Conservation (phyloP, 2,329 filamentous ascomycete genomes). For the Aurifilum marmelostoma region DNA sequence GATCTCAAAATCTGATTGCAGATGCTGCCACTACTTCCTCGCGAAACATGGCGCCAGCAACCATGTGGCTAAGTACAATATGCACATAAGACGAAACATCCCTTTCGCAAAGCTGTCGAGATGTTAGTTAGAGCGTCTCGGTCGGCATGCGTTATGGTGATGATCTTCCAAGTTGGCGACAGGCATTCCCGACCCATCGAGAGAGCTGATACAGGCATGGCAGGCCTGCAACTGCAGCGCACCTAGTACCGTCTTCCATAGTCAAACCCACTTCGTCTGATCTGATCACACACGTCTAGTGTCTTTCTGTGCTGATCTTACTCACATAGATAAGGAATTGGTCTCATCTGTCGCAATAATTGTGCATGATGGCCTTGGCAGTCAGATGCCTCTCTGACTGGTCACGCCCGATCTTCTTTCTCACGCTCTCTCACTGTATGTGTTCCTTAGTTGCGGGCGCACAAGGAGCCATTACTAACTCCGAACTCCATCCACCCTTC, state of each 20-base stretch:
- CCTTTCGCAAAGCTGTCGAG: not conserved
- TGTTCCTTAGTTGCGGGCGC: not conserved
- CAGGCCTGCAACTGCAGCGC: no score
- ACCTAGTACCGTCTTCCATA: not conserved
- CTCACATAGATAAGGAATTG: not conserved
- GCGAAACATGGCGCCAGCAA: not conserved
- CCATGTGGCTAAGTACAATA: not conserved
- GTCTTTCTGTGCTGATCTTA: not conserved
- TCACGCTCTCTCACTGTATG: not conserved
- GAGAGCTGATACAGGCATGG: not conserved
- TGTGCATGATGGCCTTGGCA: not conserved
- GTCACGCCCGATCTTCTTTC: not conserved
- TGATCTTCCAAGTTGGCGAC: not conserved
- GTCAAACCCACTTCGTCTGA: not conserved
- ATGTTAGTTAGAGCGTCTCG: not conserved
- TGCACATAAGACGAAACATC: constrained; percentile 4
- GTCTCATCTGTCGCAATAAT: not conserved
- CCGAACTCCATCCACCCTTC: not conserved
- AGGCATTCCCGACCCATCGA: not conserved
- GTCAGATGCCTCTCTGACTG: not conserved
- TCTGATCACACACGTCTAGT: not conserved
- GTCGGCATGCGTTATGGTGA: not conserved
- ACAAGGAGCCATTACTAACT: not conserved
- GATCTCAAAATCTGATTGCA: not conserved
- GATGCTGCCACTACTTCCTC: not conserved